Conservation (phyloP, 148 eudicot genomes). For the Tetragonia tetragonoides region DNA sequence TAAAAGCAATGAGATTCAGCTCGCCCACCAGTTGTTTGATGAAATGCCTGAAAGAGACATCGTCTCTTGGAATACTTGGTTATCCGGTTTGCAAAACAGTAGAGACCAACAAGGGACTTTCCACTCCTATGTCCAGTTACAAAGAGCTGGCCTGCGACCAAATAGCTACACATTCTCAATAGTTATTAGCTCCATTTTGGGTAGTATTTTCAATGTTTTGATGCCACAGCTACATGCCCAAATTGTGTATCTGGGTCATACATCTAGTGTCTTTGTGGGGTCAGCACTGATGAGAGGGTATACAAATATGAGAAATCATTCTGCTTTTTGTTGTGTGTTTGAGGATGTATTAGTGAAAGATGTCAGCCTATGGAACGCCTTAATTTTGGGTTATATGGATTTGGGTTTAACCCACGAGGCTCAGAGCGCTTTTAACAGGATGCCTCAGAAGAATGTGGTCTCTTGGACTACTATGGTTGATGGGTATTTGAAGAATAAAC, state of each 20-base stretch:
- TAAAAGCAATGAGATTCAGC: slow-evolving; percentile 26
- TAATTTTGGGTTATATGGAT: slow-evolving; percentile 72
- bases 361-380: slow-evolving; percentile 56
- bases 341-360: slow-evolving; percentile 47
- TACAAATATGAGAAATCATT: slow-evolving; percentile 34
- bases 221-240: slow-evolving; percentile 73
- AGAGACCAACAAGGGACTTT: slow-evolving; percentile 24
- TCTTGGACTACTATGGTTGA: slow-evolving; percentile 70
- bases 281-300: slow-evolving; percentile 68
- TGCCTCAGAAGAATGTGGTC: slow-evolving; percentile 51
- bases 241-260: slow-evolving; percentile 30
- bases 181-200: slow-evolving; percentile 39
- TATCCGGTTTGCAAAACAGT: slow-evolving; percentile 46
- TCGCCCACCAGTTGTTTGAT: slow-evolving; percentile 60
- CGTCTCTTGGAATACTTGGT: slow-evolving; percentile 71
- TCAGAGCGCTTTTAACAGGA: slow-evolving; percentile 41
- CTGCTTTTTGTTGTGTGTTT: slow-evolving; percentile 41
- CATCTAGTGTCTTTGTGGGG: slow-evolving; percentile 48
- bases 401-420: slow-evolving; percentile 52
- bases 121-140: slow-evolving; percentile 37
- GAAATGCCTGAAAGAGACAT: slow-evolving; percentile 69
- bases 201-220: slow-evolving; percentile 31
- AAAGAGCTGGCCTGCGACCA: slow-evolving; percentile 40
- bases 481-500: slow-evolving; percentile 58
- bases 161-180: slow-evolving; percentile 54